A percentile compares a stretch with the other conserved stretches of the same genome.
phyloP scores from a whole-genome alignment of 495 filamentous ascomycete genomes.

The Cudoniella acicularis region DNA sequence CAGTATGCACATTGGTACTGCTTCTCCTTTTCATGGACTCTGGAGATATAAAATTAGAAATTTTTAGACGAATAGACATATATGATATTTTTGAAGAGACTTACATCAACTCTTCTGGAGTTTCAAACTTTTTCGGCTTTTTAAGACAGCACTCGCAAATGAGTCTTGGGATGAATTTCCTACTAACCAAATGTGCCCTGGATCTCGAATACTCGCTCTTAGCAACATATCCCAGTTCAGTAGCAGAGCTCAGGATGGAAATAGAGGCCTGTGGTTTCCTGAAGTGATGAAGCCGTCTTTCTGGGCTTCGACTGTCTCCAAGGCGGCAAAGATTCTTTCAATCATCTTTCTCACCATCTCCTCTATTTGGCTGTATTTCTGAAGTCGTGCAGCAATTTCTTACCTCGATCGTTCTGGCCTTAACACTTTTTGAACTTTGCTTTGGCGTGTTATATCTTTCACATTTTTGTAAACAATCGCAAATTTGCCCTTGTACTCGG shows the following conservation, averaged over 20 bases:
- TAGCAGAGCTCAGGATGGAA: constrained; percentile 29
- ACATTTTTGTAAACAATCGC: background rate
- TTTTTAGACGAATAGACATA: background rate
- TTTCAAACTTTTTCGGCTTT: constrained; percentile 96
- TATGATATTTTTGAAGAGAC: constrained; percentile 38
- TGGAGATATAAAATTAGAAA: constrained; percentile 19
- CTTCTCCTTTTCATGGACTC: constrained; percentile 80
- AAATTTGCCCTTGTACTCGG: background rate
- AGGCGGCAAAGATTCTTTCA: constrained; percentile 39
- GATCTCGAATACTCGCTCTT: too few species aligned
- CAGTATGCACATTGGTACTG: constrained; percentile 90
- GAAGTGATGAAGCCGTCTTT: constrained; percentile 31
- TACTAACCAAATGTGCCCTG: too few species aligned
- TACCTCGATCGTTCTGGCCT: background rate
- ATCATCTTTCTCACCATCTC: constrained; percentile 43
- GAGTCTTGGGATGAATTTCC: too few species aligned
- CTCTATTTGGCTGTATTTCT: constrained; percentile 53
- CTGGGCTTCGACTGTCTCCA: constrained; percentile 33
- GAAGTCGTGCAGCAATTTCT: constrained; percentile 47
- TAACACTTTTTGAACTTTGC: background rate
- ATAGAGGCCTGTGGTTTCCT: constrained; percentile 36
- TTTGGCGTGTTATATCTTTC: background rate
- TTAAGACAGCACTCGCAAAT: constrained; percentile 97
- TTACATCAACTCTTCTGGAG: constrained; percentile 75
- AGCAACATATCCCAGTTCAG: constrained; percentile 41